Percentiles rank a stretch among this genome's conserved stretches.
phyloP scores from a whole-genome alignment of 2,329 filamentous ascomycete genomes.

The Akanthomyces muscarius region DNA sequence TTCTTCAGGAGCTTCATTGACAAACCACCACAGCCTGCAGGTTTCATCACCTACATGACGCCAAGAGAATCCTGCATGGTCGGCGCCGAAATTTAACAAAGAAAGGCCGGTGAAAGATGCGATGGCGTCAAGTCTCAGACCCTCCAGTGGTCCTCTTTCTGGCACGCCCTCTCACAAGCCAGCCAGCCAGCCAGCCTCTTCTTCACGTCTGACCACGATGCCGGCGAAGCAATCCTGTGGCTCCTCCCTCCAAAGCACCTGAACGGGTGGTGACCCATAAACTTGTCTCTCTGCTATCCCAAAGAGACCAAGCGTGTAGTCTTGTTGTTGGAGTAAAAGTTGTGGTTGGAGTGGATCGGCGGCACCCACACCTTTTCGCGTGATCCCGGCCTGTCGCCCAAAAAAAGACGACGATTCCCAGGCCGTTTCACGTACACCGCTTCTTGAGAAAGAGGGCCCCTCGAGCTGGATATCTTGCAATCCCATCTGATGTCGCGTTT shows the following conservation, averaged over 20 bases:
- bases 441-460: not conserved
- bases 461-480: not conserved
- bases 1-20: not conserved
- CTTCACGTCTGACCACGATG: not conserved
- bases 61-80: not conserved
- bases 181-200: not conserved
- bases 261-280: not conserved
- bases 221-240: conserved; percentile 1
- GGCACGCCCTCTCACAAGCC: not conserved
- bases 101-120: not conserved
- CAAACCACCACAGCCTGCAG: not conserved
- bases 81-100: not conserved
- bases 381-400: conserved; percentile 10
- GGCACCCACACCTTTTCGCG: conserved; percentile 1
- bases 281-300: conserved; percentile 10
- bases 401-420: not conserved
- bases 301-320: conserved; percentile 9
- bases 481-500: conserved; percentile 5
- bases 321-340: not conserved
- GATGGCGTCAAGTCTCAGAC: not conserved
- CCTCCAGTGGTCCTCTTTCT: not conserved
- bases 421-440: conserved; percentile 10
- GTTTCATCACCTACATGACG: not conserved
- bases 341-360: conserved; percentile 13
- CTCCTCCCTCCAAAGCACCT: not conserved